Base-by-base conservation (phyloP, 306 rosid genomes). In the Rubus idaeus region DNA sequence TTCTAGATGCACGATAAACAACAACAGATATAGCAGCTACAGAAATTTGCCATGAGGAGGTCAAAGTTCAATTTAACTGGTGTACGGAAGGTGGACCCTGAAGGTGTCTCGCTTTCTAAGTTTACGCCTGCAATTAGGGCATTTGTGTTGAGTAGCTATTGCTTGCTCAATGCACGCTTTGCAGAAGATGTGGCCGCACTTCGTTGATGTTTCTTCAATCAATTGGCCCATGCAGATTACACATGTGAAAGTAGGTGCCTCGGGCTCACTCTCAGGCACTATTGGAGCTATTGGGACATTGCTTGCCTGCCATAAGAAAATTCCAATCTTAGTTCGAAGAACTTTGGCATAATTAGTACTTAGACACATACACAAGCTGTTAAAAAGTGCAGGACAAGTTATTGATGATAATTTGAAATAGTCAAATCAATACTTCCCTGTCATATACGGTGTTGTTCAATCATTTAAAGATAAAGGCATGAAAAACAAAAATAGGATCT, bases 61-160 rank as follows among this genome's bases (percentile, higher is more conserved):
- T 72, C 1, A 70, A 13, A 23, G 18, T 40, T 42, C 53, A 47
- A 55, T 73, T 73, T 70, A 80, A 49, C 68, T 73, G 76, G 81
- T 44, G 4, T 61, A 61, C 9, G 88, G 89, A 80, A 86, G 86
- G 81, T 73, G 80, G 60, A 86, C 70, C 78, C 86, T 77, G 74
- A 76, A 37, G 73, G 74, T 74, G 60, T 83, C 84, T 41, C 68
- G 52, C 60, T 77, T 79, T 50, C 68, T 70, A 37, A 86, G 84
- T 64, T 83, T 86, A 45, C 46, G 82, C 79, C 87, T 56, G 63
- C 89, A 86, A 47, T 73, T 74, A 12, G 89, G 89, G 57, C 89
- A 86, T 78, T 77, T 80, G 30, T 58, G 76, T 23, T 77, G 85
- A 50, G 70, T 53, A 58, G 73, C 77, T 58, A 86, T 77, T 13